Percentiles rank a stretch among this genome's conserved stretches.
These are phyloP conservation scores for Skeletonema marinoi DNA, from an alignment of 108 stramenopile species.

Conservation along the genomic window DNA sequence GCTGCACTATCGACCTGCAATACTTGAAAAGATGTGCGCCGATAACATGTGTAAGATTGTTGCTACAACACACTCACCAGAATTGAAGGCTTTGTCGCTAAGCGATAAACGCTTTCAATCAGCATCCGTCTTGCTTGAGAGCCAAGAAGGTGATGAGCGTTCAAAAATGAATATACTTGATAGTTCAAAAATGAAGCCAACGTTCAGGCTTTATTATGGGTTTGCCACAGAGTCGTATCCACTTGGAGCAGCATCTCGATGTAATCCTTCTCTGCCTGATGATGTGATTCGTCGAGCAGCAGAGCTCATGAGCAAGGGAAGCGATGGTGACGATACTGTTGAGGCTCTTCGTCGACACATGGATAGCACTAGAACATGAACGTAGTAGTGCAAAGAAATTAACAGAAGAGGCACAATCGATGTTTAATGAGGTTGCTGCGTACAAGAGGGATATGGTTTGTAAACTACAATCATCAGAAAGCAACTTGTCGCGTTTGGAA, in stretches of 20 bases:
- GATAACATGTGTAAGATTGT: conserved; percentile 51
- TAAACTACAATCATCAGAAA: conserved; percentile 60
- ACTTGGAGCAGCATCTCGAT: conserved; percentile 67
- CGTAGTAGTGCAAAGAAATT: conserved; percentile 19
- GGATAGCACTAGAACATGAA: conserved; percentile 59
- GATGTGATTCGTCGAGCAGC: conserved; percentile 73
- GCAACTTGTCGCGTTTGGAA: conserved; percentile 55
- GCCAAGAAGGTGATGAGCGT: conserved; percentile 10
- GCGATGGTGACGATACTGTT: conserved; percentile 36
- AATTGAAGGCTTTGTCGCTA: conserved; percentile 71
- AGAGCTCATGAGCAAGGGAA: conserved; percentile 36
- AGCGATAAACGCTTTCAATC: conserved; percentile 57
- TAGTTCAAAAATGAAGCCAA: conserved; percentile 35
- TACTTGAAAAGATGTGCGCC: conserved; percentile 62
- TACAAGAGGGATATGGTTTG: conserved; percentile 60
- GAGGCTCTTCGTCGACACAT: conserved; percentile 29
- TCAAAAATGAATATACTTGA: not conserved
- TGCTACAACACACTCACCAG: conserved; percentile 81
- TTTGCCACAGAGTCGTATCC: conserved; percentile 78
- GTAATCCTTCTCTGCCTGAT: conserved; percentile 57
- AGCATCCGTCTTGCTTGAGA: conserved; percentile 63
- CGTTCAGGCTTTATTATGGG: conserved; percentile 72
- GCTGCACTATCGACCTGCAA: conserved; percentile 75
- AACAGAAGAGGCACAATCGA: conserved; percentile 30
- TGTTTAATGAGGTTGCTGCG: conserved; percentile 22